phyloP scores from a whole-genome alignment of 345 rosid species.

The Garcia nutans region DNA sequence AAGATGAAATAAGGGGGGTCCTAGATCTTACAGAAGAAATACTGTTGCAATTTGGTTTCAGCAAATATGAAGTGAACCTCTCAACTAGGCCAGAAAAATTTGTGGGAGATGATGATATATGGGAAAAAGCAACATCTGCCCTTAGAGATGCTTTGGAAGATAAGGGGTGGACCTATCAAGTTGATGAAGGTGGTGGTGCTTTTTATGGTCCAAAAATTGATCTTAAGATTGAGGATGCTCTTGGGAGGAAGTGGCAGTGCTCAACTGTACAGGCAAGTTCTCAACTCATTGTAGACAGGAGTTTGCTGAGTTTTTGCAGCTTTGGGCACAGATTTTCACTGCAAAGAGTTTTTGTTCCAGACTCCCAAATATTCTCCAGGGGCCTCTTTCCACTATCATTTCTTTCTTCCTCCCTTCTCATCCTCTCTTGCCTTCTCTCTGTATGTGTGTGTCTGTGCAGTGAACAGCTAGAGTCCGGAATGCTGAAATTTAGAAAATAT shows the following conservation, averaged over 20 bases:
- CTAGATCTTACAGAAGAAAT: slow-evolving; percentile 87
- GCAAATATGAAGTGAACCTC: slow-evolving; percentile 80
- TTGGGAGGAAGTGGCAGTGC: slow-evolving; percentile 99
- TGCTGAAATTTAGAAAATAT: neutral
- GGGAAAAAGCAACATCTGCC: slow-evolving; percentile 89
- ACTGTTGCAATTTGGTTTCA: slow-evolving; percentile 76
- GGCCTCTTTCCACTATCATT: neutral
- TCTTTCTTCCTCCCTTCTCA: neutral
- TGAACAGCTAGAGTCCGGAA: neutral
- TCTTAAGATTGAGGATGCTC: slow-evolving; percentile 91
- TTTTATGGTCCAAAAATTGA: slow-evolving; percentile 98
- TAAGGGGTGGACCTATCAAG: slow-evolving; percentile 86
- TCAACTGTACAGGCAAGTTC: slow-evolving; percentile 81
- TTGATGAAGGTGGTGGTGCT: slow-evolving; percentile 99
- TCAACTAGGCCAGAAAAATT: slow-evolving; percentile 95
- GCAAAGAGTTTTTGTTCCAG: neutral
- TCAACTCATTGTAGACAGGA: neutral
- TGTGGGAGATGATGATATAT: slow-evolving; percentile 83
- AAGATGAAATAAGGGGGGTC: slow-evolving; percentile 91
- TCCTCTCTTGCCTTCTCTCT: too few species aligned
- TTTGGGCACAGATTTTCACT: neutral
- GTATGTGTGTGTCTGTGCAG: neutral
- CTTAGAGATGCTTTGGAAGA: slow-evolving; percentile 82
- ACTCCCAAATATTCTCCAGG: neutral
- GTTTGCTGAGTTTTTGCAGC: neutral